Conservation (phyloP, 1,284 basidiomycete genomes). For the Grifola frondosa region DNA sequence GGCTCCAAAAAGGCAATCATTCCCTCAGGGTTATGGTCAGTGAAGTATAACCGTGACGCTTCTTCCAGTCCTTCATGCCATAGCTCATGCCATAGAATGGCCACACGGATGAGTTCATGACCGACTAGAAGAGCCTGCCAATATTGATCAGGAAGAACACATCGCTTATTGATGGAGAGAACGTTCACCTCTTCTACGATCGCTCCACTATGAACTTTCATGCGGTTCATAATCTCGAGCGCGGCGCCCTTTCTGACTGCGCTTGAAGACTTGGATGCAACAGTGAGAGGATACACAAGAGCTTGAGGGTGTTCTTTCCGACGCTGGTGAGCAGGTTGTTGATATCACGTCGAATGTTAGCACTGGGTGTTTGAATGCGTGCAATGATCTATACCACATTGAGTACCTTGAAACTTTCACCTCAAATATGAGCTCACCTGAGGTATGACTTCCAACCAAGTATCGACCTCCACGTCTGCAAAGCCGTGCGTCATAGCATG, state of each 20-base stretch:
- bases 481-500: constrained; percentile 90
- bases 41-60: constrained; percentile 96
- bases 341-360: constrained; percentile 88
- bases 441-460: constrained; percentile 98
- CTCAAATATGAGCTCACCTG: constrained; percentile 55
- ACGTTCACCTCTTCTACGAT: constrained; percentile 83
- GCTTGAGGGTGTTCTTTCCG: constrained; percentile 98
- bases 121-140: constrained; percentile 88
- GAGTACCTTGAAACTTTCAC: too few species aligned
- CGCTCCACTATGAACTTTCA: constrained; percentile 87
- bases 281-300: constrained; percentile 96
- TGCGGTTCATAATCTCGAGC: constrained; percentile 86
- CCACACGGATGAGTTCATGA: constrained; percentile 94
- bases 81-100: constrained; percentile 98
- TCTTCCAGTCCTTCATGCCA: constrained; percentile 99
- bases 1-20: constrained; percentile 97
- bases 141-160: neutral
- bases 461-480: constrained; percentile 90
- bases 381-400: constrained; percentile 94
- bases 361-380: constrained; percentile 92
- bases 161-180: neutral
- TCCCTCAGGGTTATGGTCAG: constrained; percentile 96
- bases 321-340: constrained; percentile 90
- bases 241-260: constrained; percentile 83
- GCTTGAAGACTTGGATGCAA: constrained; percentile 96